These are phyloP conservation scores for Ophiostoma ips DNA, from an alignment of 2,329 filamentous ascomycete species.

Conservation along the genomic window DNA sequence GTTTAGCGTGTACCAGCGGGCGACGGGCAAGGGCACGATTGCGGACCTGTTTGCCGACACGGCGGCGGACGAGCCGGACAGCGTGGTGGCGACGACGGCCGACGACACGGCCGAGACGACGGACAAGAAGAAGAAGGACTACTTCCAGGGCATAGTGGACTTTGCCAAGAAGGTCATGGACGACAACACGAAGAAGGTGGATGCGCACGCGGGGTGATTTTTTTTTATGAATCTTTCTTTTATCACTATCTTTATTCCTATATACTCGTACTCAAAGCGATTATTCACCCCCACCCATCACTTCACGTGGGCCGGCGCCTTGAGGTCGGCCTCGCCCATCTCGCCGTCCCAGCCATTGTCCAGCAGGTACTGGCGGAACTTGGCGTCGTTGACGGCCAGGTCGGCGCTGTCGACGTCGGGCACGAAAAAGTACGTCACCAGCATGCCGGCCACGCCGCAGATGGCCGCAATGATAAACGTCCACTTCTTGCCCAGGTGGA, in stretches of 20 bases:
- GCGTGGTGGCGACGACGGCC: constrained; percentile 15
- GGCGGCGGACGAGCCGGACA: constrained; percentile 18
- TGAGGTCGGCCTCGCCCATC: constrained; percentile 12
- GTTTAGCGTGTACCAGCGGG: constrained; percentile 36
- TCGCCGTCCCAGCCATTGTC: constrained; percentile 11
- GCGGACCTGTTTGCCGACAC: constrained; percentile 32
- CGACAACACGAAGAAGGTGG: constrained; percentile 37
- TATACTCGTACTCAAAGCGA: background rate
- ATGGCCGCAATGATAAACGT: constrained; percentile 13
- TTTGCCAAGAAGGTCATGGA: constrained; percentile 39
- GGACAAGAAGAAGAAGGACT: constrained; percentile 11
- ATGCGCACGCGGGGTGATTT: constrained; percentile 20
- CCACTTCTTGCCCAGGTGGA: constrained; percentile 11
- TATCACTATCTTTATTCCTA: background rate
- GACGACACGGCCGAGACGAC: constrained; percentile 6
- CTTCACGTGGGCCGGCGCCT: constrained; percentile 2
- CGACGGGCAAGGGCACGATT: constrained; percentile 35
- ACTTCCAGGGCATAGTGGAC: constrained; percentile 28
- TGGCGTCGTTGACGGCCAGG: constrained; percentile 9
- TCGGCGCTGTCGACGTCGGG: constrained; percentile 9
- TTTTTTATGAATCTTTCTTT: background rate
- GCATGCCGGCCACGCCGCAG: constrained; percentile 11
- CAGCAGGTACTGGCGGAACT: constrained; percentile 9
- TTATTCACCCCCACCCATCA: too few species aligned
- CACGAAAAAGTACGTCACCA: constrained; percentile 11